Conservation (phyloP, 768 basidiomycete species). For the Butyriboletus loyo region DNA sequence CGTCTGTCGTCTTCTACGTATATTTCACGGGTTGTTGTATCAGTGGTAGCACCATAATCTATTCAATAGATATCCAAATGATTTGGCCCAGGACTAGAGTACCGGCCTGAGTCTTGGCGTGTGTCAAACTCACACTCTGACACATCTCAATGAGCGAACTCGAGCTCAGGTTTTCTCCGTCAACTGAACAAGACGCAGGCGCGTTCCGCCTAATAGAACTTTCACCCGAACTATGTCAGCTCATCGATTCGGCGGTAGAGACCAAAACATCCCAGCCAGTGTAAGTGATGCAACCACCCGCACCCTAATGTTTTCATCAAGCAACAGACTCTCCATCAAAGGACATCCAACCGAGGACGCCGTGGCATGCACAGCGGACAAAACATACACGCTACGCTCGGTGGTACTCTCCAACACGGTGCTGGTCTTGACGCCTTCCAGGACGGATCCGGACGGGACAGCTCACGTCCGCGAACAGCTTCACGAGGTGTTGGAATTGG, state of each 20-base stretch:
- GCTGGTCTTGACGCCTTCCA: conserved; percentile 61
- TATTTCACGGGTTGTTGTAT: background rate
- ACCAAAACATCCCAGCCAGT: conserved; percentile 31
- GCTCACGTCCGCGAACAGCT: conserved; percentile 78
- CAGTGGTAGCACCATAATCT: background rate
- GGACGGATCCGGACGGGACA: conserved; percentile 34
- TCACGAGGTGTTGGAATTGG: conserved; percentile 80
- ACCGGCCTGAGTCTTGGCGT: background rate
- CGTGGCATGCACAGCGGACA: conserved; percentile 78
- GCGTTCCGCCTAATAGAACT: conserved; percentile 73
- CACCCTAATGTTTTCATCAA: background rate
- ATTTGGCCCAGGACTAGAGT: too few species aligned
- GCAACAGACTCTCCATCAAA: conserved; percentile 67
- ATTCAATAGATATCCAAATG: background rate
- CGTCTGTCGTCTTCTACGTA: background rate
- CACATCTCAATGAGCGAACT: conserved; percentile 21
- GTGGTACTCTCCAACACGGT: conserved; percentile 89
- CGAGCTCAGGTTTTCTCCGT: conserved; percentile 51
- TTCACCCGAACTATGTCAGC: conserved; percentile 59
- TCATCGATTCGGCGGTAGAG: conserved; percentile 53
- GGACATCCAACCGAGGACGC: conserved; percentile 82
- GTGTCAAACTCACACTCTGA: background rate
- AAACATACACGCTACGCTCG: conserved; percentile 81
- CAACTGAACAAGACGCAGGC: conserved; percentile 45
- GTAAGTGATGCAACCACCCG: conserved; percentile 4